Conservation (phyloP, 140 eudicot genomes). For the Stevia rebaudiana region DNA sequence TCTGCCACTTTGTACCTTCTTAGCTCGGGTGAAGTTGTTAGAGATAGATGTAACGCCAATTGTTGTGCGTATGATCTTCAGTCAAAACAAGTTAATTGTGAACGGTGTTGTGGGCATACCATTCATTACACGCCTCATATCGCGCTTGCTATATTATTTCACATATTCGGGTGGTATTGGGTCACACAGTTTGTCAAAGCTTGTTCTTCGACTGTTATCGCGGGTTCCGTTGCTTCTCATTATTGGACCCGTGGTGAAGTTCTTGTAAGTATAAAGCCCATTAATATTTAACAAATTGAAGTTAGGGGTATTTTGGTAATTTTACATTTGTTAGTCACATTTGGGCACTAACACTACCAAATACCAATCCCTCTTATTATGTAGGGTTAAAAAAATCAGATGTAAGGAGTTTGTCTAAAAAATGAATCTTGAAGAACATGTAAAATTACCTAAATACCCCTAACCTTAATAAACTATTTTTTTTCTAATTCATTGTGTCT, state of each 20-base stretch:
- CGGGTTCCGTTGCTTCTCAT: conserved; percentile 96
- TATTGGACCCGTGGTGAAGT: conserved; percentile 86
- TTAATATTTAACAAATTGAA: neutral
- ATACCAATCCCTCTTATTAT: neutral
- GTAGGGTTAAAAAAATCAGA: neutral
- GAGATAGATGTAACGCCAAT: conserved; percentile 69
- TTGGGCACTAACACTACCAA: neutral
- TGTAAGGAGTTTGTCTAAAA: neutral
- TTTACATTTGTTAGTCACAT: neutral
- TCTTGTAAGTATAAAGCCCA: conserved; percentile 36
- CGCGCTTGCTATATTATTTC: conserved; percentile 70
- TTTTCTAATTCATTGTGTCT: neutral
- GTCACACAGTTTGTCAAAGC: conserved; percentile 73
- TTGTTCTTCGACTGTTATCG: conserved; percentile 83
- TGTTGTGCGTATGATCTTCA: conserved; percentile 90
- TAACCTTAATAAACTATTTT: neutral
- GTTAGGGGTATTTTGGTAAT: neutral
- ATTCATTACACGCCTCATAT: conserved; percentile 76
- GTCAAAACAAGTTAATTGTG: conserved; percentile 59
- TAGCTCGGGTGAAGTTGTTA: conserved; percentile 71
- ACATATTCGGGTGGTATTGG: conserved; percentile 85
- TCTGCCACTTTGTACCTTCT: conserved; percentile 80
- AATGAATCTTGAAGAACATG: neutral
- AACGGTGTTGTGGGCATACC: conserved; percentile 84
- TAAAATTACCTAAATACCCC: neutral